A percentile compares a stretch with the other conserved stretches of the same genome.
Evolutionary conservation across 2,329 filamentous ascomycete genomes (phyloP).

Genomic region (Nigrograna mackinnonii): DNA sequence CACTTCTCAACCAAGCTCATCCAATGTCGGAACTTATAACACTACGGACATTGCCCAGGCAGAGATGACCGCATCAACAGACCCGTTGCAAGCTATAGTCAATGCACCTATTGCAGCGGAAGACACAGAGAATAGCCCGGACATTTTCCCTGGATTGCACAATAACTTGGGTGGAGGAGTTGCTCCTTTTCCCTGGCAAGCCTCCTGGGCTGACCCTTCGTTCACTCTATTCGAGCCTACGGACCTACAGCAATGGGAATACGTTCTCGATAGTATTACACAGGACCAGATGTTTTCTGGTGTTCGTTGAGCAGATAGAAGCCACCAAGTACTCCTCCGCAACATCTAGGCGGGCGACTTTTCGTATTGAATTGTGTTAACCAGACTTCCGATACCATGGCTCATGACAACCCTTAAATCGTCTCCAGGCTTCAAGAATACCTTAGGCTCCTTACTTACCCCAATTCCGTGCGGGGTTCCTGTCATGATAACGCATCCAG

Average conservation of each 20-base stretch:
- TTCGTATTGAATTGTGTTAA: constrained; percentile 18
- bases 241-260: constrained; percentile 20
- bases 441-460: constrained; percentile 44
- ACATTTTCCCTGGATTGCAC: constrained; percentile 4
- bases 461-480: constrained; percentile 50
- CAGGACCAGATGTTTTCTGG: constrained; percentile 11
- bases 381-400: constrained; percentile 19
- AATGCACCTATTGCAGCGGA: neutral
- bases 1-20: neutral
- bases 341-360: neutral
- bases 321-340: neutral
- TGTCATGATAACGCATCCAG: constrained; percentile 50
- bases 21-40: too few species aligned
- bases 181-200: constrained; percentile 17
- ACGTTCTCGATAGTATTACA: constrained; percentile 18
- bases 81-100: neutral
- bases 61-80: neutral
- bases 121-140: constrained; percentile 7
- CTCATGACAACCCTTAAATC: constrained; percentile 45
- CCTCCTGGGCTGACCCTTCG: constrained; percentile 17
- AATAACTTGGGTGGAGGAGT: constrained; percentile 5
- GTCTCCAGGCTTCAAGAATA: constrained; percentile 43
- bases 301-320: neutral
- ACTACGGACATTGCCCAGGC: neutral
- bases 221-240: constrained; percentile 15